A percentile compares a stretch with the other conserved stretches of the same genome.
Conservation (phyloP, 768 basidiomycete genomes). For the Rhizopogon salebrosus region DNA sequence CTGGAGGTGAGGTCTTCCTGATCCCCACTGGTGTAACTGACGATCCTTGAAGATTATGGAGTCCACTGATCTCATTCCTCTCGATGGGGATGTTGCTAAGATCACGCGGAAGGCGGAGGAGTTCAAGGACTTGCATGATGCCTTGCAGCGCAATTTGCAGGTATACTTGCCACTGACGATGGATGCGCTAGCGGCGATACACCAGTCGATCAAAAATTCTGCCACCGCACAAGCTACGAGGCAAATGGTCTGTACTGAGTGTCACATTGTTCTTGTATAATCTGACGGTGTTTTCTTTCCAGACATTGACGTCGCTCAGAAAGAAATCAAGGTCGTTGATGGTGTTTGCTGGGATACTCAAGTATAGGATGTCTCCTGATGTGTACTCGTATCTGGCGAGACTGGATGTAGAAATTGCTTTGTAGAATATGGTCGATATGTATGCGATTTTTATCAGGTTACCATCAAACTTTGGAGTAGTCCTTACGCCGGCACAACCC, state of each 20-base stretch:
- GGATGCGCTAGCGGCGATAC: slow-evolving; percentile 83
- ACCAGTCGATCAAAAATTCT: slow-evolving; percentile 70
- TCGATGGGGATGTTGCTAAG: slow-evolving; percentile 78
- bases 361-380: slow-evolving; percentile 87
- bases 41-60: slow-evolving; percentile 64
- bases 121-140: slow-evolving; percentile 82
- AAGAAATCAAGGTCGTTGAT: slow-evolving; percentile 83
- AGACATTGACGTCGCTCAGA: slow-evolving; percentile 64
- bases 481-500: too few species aligned
- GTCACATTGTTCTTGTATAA: slow-evolving; percentile 8
- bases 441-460: too few species aligned
- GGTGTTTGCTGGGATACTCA: slow-evolving; percentile 83
- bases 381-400: slow-evolving; percentile 85
- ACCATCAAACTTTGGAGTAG: too few species aligned
- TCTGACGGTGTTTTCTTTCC: slow-evolving; percentile 11
- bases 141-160: slow-evolving; percentile 85
- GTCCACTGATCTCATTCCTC: slow-evolving; percentile 79
- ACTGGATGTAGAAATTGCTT: slow-evolving; percentile 80
- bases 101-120: slow-evolving; percentile 85
- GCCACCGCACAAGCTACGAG: slow-evolving; percentile 68
- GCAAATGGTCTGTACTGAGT: slow-evolving; percentile 55
- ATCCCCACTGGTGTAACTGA: not conserved
- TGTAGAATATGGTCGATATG: slow-evolving; percentile 36
- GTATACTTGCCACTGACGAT: slow-evolving; percentile 85
- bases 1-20: slow-evolving; percentile 57